Evolutionary conservation across 2,329 filamentous ascomycete species (phyloP).

Genomic region (Ophiosphaerella korrae): DNA sequence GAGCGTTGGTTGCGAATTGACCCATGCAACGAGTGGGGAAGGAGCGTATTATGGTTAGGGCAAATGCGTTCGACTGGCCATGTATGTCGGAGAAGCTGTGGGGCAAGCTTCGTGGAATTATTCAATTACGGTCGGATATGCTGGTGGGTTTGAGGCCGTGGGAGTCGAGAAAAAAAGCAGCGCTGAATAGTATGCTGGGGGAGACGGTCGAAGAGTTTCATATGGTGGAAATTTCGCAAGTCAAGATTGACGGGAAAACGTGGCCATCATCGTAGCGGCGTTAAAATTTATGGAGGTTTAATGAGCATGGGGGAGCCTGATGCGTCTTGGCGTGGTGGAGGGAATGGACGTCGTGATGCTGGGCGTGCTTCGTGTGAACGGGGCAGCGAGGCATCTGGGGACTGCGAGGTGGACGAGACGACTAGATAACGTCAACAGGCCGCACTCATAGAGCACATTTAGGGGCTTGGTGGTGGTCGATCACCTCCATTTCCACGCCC

Average conservation of each 20-base stretch:
- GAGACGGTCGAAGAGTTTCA: slow-evolving; percentile 7
- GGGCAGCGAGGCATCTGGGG: slow-evolving; percentile 14
- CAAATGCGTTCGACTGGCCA: slow-evolving; percentile 6
- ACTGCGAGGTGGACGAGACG: slow-evolving; percentile 24
- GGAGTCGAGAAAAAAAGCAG: slow-evolving; percentile 1
- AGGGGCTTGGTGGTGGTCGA: slow-evolving; percentile 37
- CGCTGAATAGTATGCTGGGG: not conserved
- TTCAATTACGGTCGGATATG: not conserved
- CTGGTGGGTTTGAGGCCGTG: not conserved
- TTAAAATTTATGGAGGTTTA: slow-evolving; percentile 34
- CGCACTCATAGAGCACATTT: slow-evolving; percentile 14
- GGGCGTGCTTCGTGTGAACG: slow-evolving; percentile 2
- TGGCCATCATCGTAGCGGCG: slow-evolving; percentile 41
- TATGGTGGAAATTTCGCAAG: slow-evolving; percentile 14
- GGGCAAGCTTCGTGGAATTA: slow-evolving; percentile 1
- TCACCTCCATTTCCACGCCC: slow-evolving; percentile 43
- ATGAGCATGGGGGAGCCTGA: slow-evolving; percentile 40
- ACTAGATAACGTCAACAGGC: slow-evolving; percentile 36
- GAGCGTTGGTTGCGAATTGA: slow-evolving; percentile 6
- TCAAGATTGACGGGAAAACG: slow-evolving; percentile 28
- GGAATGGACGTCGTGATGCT: not conserved
- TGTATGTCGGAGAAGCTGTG: slow-evolving; percentile 6
- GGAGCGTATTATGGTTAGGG: slow-evolving; percentile 31
- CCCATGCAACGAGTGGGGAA: slow-evolving; percentile 10
- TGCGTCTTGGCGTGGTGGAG: slow-evolving; percentile 23